Base-by-base conservation (phyloP, 2,329 filamentous ascomycete species). In the Paecilomyces variotii region DNA sequence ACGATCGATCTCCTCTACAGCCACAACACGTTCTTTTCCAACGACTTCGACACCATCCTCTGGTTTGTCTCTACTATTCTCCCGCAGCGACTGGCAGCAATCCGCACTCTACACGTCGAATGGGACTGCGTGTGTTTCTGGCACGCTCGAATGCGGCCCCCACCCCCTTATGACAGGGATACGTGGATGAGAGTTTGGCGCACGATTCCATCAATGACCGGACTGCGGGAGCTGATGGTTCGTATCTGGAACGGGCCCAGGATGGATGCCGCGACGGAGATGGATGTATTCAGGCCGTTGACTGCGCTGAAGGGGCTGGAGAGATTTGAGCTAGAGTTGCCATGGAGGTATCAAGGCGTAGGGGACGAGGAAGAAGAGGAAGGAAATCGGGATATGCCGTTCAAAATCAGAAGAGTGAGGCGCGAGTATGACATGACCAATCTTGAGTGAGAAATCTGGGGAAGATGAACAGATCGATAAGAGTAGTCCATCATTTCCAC, bases 1-100 rank as follows among this genome's bases (percentile, higher is more conserved):
- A 55, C 55, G 12, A 57, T 56, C 14, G 57, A 59, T 56, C 30
- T 59, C 26, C 55, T 62, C 56, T 59, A 57, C 32, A 32, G 59
- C 12, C 52, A 54, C 1, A 60, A 50, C 26, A 52, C 55, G 3
- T 60, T 62, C 25, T 26, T 53, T 27, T 60, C 60, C 34, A 55
- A 55, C 34, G 51, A 58, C 53, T 14, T 45, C 32, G 56, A 58
- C 56, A 58, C 56, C 7, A 58, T 59, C 57, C 50, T 52, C 50
- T 52, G 50, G 50, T 52, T 52, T 28, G 50, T 10, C 12, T 54
- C 53, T 12, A 54, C 53, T 10, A 35, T 54, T 26, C 53, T 54
- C 14, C 53, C 53, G 30, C 53, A 54, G 19, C 53, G 53, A 5
- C 28, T 54, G 28, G 53, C 53, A 11, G 53, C 30, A 11, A 26